Evolutionary conservation across 2,329 filamentous ascomycete species (phyloP), one percentile per base, ranked within the genome.

Genomic region (Spiromastix sp.): DNA sequence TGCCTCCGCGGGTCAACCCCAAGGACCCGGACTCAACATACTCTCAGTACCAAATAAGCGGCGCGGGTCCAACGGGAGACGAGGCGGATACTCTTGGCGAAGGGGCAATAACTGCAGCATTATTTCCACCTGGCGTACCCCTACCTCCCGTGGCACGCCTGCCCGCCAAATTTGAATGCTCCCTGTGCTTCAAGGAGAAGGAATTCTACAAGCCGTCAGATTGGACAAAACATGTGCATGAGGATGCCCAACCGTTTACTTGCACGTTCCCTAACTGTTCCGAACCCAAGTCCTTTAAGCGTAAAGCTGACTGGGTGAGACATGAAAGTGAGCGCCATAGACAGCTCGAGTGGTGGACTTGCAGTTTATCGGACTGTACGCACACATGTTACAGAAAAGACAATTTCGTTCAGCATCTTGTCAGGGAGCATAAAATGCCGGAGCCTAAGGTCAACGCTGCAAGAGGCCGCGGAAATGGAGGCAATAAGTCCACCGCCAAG

Each of bases 191-290:
- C 63, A 76, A 79, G 47, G 72, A 78, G 34, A 93, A 91, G 66
- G 85, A 78, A 49, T 86, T 91, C 48, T 75, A 79, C 48, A 94
- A 94, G 57, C 87, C 86, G 11, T 94, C 86, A 0, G 87, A 95
- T 58, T 95, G 87, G 87, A 93, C 86, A 2, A 94, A 95, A 56
- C 87, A 95, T 51, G 84, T 95, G 1, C 85, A 93, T 48, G 87
- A 94, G 59, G 87, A 95, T 54, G 77, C 94, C 1, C 83, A 91
- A 53, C 87, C 87, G 0, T 94, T 94, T 48, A 93, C 85, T 3
- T 95, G 87, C 59, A 94, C 86, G 0, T 94, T 89, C 64, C 77
- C 81, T 2, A 71, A 76, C 33, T 94, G 87, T 53, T 72, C 74
- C 6, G 85, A 93, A 31, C 78, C 83, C 12, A 93, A 93, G 59